Percentiles rank a stretch among this genome's conserved stretches.
phyloP scores from a whole-genome alignment of 441 rosid species.

The Melastoma candidum region DNA sequence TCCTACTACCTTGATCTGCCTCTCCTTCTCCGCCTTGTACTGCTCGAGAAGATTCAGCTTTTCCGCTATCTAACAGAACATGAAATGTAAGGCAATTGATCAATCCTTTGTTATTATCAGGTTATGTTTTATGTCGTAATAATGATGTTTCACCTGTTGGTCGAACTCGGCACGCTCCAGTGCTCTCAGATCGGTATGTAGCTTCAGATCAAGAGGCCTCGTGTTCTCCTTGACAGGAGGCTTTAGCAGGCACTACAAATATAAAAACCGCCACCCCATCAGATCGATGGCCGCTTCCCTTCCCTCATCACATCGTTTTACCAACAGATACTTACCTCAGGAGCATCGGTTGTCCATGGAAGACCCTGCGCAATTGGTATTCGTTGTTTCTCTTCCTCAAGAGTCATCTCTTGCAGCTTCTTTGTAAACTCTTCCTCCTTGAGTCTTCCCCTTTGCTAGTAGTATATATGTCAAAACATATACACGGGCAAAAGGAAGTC shows the following conservation, averaged over 20 bases:
- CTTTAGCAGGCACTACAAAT: conserved; percentile 51
- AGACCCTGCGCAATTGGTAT: conserved; percentile 92
- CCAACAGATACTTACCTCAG: conserved; percentile 45
- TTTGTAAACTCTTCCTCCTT: conserved; percentile 82
- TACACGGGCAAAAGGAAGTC: no score
- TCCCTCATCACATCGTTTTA: not conserved
- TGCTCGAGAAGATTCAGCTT: conserved; percentile 67
- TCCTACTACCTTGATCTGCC: conserved; percentile 57
- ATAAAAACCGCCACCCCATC: not conserved
- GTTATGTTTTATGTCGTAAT: not conserved
- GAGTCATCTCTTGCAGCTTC: conserved; percentile 57
- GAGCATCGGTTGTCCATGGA: conserved; percentile 96
- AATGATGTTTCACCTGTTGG: conserved; percentile 44
- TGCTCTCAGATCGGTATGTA: conserved; percentile 73
- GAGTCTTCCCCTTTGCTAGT: conserved; percentile 73
- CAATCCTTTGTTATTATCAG: not conserved
- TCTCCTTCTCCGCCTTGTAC: conserved; percentile 87
- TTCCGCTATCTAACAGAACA: conserved; percentile 54
- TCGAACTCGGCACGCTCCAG: conserved; percentile 88
- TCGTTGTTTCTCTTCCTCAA: conserved; percentile 59
- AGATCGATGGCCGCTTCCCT: not conserved
- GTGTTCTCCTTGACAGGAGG: conserved; percentile 70
- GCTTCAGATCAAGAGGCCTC: conserved; percentile 56
- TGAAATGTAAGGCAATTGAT: not conserved
- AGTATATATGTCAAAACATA: conserved; percentile 5